Percentiles rank a stretch among this genome's conserved stretches.
Evolutionary conservation across 1,284 basidiomycete genomes (phyloP).

Genomic region (Anthracocystis walkeri): DNA sequence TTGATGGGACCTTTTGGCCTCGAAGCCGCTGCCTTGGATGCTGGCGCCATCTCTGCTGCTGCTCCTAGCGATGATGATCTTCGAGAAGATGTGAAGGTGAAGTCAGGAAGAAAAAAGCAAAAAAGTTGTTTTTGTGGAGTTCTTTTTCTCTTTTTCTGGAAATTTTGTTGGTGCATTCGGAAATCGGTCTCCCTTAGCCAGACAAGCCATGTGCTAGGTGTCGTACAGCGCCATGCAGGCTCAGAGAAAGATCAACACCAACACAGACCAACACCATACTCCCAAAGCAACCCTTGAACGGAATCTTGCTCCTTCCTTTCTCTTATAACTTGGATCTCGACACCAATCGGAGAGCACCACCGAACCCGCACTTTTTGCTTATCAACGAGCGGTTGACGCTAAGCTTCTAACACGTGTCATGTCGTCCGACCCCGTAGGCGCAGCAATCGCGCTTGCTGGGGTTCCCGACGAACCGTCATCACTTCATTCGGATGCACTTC

Average conservation of each 20-base stretch:
- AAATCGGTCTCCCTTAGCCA: conserved; percentile 11
- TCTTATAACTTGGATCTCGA: neutral
- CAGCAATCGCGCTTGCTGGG: conserved; percentile 54
- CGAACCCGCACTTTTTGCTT: no score
- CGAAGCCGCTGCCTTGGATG: neutral
- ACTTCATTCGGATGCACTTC: conserved; percentile 31
- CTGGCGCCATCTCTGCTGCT: conserved; percentile 24
- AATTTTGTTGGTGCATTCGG: conserved; percentile 19
- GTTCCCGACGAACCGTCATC: conserved; percentile 49
- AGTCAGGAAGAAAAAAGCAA: neutral
- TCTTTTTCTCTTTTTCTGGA: conserved; percentile 13
- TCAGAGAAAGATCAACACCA: neutral
- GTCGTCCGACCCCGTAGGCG: conserved; percentile 57
- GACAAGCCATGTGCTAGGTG: neutral
- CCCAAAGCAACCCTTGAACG: neutral
- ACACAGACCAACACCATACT: neutral
- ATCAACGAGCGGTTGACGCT: no score
- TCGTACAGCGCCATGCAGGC: neutral
- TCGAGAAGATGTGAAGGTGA: neutral
- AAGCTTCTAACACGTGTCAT: conserved; percentile 15
- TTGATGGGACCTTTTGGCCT: conserved; percentile 32
- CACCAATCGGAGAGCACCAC: neutral
- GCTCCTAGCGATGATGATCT: neutral
- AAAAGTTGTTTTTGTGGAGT: conserved; percentile 24
- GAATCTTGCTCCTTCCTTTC: no score